Evolutionary conservation across 192 early-diverging fungal genomes (phyloP).

Genomic region (Geranomyces variabilis): DNA sequence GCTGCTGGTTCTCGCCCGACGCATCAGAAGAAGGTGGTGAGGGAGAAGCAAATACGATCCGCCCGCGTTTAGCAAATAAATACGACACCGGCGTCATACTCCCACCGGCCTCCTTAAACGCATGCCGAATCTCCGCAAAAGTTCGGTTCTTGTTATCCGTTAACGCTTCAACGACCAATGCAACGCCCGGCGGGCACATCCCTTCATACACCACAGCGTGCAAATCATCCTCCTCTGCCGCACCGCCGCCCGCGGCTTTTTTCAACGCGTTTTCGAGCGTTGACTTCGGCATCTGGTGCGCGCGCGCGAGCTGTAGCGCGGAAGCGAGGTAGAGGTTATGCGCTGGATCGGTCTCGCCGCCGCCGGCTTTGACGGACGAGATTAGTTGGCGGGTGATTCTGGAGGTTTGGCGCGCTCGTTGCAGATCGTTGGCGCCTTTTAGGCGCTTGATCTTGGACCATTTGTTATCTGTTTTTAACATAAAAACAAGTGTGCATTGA

Average conservation of each 20-base stretch:
- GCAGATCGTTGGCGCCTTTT: slow-evolving; percentile 49
- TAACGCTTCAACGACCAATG: slow-evolving; percentile 64
- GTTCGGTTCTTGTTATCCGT: slow-evolving; percentile 67
- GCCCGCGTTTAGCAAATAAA: slow-evolving; percentile 70
- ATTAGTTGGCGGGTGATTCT: slow-evolving; percentile 68
- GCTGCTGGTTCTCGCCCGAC: not conserved
- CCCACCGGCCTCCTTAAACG: slow-evolving; percentile 61
- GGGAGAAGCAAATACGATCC: slow-evolving; percentile 57
- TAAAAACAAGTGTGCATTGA: too few relatives aligned
- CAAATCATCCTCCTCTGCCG: slow-evolving; percentile 50
- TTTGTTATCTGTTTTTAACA: slow-evolving; percentile 24
- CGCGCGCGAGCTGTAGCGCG: slow-evolving; percentile 59
- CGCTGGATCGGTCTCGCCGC: slow-evolving; percentile 59
- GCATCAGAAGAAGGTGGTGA: slow-evolving; percentile 35
- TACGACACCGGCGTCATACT: slow-evolving; percentile 65
- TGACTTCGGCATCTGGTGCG: slow-evolving; percentile 70
- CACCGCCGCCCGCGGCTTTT: slow-evolving; percentile 46
- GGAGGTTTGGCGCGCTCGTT: slow-evolving; percentile 39
- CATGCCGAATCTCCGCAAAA: slow-evolving; percentile 62
- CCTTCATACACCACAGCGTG: slow-evolving; percentile 67
- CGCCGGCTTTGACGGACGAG: slow-evolving; percentile 58
- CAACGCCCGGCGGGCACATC: slow-evolving; percentile 60
- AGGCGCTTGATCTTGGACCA: slow-evolving; percentile 35
- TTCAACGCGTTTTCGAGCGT: slow-evolving; percentile 73
- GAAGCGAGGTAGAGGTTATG: slow-evolving; percentile 63